Percentiles rank a stretch among this genome's conserved stretches.
Conservation (phyloP, 2,329 filamentous ascomycete genomes). For the Nakataea oryzae region DNA sequence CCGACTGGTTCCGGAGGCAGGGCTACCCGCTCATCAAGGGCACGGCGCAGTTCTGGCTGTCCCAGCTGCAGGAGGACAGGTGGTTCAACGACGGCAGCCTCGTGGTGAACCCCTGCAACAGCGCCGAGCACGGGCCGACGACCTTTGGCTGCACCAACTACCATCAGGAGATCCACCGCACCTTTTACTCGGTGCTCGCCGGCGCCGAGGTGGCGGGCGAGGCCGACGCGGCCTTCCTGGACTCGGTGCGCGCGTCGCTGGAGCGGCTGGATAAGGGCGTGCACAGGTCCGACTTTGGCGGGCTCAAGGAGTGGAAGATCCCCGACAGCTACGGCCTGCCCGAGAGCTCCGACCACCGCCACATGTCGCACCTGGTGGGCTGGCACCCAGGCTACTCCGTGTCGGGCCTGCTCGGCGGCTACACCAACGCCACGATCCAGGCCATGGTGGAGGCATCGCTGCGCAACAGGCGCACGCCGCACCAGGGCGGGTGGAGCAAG, state of each 20-base stretch:
- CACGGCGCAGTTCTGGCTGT: conserved; percentile 44
- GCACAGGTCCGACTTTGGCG: conserved; percentile 29
- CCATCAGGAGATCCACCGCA: conserved; percentile 37
- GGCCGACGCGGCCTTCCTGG: conserved; percentile 17
- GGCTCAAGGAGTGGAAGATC: conserved; percentile 41
- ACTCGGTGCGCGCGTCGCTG: conserved; percentile 28
- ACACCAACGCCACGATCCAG: conserved; percentile 29
- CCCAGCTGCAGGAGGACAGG: conserved; percentile 36
- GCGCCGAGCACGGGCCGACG: conserved; percentile 43
- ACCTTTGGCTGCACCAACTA: conserved; percentile 44
- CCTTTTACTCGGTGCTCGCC: conserved; percentile 25
- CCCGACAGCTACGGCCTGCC: conserved; percentile 22
- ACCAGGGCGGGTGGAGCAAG: conserved; percentile 38
- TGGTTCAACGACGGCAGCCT: conserved; percentile 39
- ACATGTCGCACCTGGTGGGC: conserved; percentile 44
- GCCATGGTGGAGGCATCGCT: conserved; percentile 34
- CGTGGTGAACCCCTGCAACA: conserved; percentile 47
- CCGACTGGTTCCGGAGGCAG: conserved; percentile 29
- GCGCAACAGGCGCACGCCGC: conserved; percentile 23
- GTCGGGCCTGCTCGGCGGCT: conserved; percentile 28
- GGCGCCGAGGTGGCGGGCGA: conserved; percentile 13
- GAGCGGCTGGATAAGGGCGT: conserved; percentile 38
- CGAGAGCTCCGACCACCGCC: conserved; percentile 30
- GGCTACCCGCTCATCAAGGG: conserved; percentile 45
- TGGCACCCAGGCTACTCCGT: conserved; percentile 45